These are phyloP conservation scores for Ambispora gerdemannii DNA, from an alignment of 192 early-diverging fungal species.

Conservation along the genomic window DNA sequence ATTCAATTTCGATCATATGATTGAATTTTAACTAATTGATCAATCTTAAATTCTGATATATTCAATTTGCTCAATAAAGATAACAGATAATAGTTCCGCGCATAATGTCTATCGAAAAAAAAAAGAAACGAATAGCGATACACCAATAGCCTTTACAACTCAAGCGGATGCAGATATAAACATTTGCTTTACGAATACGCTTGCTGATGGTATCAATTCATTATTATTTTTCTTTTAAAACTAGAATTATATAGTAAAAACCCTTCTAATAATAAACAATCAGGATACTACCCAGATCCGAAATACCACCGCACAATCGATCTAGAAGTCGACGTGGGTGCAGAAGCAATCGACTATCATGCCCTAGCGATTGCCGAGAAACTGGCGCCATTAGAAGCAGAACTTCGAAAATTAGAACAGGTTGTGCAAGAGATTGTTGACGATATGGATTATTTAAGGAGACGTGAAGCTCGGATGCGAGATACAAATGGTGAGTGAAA, in stretches of 20 bases:
- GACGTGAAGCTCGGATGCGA: constrained; percentile 77
- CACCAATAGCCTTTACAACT: constrained; percentile 75
- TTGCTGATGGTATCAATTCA: constrained; percentile 52
- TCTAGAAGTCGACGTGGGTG: constrained; percentile 79
- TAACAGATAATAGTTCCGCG: constrained; percentile 69
- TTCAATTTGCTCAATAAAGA: too few species aligned
- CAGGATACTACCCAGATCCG: constrained; percentile 51
- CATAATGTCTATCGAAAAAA: constrained; percentile 71
- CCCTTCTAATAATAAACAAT: neutral
- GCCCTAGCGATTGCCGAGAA: constrained; percentile 73
- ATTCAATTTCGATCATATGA: too few species aligned
- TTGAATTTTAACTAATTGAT: too few species aligned
- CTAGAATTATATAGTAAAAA: neutral
- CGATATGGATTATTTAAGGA: constrained; percentile 84
- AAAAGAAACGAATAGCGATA: constrained; percentile 57
- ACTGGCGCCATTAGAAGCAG: constrained; percentile 84
- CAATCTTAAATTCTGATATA: too few species aligned
- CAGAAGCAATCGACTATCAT: constrained; percentile 75
- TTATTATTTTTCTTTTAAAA: constrained; percentile 3
- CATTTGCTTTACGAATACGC: constrained; percentile 80
- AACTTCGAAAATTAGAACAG: constrained; percentile 76
- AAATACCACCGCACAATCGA: constrained; percentile 63
- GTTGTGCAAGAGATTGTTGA: constrained; percentile 72
- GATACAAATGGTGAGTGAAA: constrained; percentile 73
- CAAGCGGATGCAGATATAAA: constrained; percentile 81